Percentiles rank a stretch among this genome's conserved stretches.
Conservation (phyloP, 2,329 filamentous ascomycete genomes). For the Verticillium isaacii region DNA sequence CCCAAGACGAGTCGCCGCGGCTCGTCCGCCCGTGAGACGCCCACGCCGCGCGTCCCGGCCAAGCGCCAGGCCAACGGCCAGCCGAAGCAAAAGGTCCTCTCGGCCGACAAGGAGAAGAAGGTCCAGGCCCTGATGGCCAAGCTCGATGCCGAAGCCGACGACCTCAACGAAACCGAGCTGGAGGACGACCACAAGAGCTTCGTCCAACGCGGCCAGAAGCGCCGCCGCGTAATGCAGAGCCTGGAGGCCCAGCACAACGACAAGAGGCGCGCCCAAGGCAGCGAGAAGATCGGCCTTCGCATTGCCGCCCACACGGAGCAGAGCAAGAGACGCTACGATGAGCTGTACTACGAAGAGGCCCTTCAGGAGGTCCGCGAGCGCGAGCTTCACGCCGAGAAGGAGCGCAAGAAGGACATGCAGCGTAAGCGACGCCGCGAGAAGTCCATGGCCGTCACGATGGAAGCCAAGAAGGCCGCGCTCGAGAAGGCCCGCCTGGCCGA, state of each 20-base stretch:
- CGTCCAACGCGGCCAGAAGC: slow-evolving; percentile 58
- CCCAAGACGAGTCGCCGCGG: slow-evolving; percentile 47
- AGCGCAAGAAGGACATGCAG: slow-evolving; percentile 99
- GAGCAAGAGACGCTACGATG: slow-evolving; percentile 72
- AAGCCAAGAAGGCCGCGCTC: slow-evolving; percentile 80
- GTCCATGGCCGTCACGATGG: slow-evolving; percentile 88
- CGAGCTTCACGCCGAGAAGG: slow-evolving; percentile 90
- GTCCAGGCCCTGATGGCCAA: slow-evolving; percentile 54
- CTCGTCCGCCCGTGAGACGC: slow-evolving; percentile 31
- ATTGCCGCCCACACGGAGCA: slow-evolving; percentile 64
- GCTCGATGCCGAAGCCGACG: slow-evolving; percentile 41
- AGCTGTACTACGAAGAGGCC: slow-evolving; percentile 73
- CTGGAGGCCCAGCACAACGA: slow-evolving; percentile 62
- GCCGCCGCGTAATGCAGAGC: slow-evolving; percentile 60
- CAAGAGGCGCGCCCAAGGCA: slow-evolving; percentile 56
- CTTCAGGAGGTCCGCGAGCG: slow-evolving; percentile 83
- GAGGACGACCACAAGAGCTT: slow-evolving; percentile 40
- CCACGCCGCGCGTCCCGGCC: slow-evolving; percentile 41
- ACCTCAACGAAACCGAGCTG: slow-evolving; percentile 37
- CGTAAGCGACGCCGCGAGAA: slow-evolving; percentile 93
- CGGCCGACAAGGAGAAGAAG: slow-evolving; percentile 60
- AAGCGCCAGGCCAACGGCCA: slow-evolving; percentile 58
- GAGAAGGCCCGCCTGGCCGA: slow-evolving; percentile 72
- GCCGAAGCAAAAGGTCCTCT: slow-evolving; percentile 43
- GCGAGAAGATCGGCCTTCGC: slow-evolving; percentile 42